A percentile compares a stretch with the other conserved stretches of the same genome.
phyloP scores from a whole-genome alignment of 345 rosid species.

The Syzygium jambos region DNA sequence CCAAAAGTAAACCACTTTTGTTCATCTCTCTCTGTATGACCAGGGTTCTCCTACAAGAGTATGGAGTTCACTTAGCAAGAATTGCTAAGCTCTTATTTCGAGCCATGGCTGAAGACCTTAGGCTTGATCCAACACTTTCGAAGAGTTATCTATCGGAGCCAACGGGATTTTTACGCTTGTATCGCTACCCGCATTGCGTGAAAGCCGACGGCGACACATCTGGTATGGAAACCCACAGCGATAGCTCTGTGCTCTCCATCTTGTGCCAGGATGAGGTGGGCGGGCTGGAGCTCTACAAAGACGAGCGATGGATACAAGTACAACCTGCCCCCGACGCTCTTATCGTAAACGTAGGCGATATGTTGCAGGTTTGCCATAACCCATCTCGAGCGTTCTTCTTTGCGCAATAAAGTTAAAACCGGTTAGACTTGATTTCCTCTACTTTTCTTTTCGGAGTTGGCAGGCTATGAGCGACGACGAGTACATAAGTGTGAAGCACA shows the following conservation, averaged over 20 bases:
- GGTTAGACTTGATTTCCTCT: not conserved
- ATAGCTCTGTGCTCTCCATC: slow-evolving; percentile 73
- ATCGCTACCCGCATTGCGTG: slow-evolving; percentile 40
- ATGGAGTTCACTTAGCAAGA: slow-evolving; percentile 51
- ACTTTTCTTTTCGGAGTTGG: not conserved
- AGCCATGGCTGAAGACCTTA: slow-evolving; percentile 34
- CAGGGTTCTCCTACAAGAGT: slow-evolving; percentile 52
- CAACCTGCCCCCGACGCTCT: slow-evolving; percentile 41
- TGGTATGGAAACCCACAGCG: slow-evolving; percentile 70
- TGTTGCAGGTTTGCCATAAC: slow-evolving; percentile 54
- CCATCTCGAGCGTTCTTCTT: not conserved
- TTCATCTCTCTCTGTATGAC: not conserved
- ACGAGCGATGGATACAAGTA: slow-evolving; percentile 43
- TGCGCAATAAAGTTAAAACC: not conserved
- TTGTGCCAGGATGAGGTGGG: slow-evolving; percentile 44
- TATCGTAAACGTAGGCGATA: slow-evolving; percentile 69
- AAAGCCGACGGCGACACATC: slow-evolving; percentile 4
- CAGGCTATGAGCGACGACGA: slow-evolving; percentile 72
- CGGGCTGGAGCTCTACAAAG: slow-evolving; percentile 66
- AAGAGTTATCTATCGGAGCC: slow-evolving; percentile 36
- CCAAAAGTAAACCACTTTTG: not conserved
- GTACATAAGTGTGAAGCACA: slow-evolving; percentile 55
- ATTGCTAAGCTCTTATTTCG: slow-evolving; percentile 36
- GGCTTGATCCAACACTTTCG: slow-evolving; percentile 20
- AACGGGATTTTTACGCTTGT: slow-evolving; percentile 44